Conservation (phyloP, 192 early-diverging fungal species). For the Obelidium mucronatum region DNA sequence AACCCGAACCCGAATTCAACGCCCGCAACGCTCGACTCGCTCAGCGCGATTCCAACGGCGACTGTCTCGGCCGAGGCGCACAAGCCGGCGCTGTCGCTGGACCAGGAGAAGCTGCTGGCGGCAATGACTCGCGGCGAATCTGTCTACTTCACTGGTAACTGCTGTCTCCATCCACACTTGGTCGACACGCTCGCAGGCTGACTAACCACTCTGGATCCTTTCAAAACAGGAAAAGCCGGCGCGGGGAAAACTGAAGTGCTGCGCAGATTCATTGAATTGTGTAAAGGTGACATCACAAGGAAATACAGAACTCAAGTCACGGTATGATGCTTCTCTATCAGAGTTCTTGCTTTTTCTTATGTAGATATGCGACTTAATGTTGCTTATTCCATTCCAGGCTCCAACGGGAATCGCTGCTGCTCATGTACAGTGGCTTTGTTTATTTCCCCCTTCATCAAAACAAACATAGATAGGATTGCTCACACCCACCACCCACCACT, state of each 20-base stretch:
- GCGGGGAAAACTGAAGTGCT: constrained; percentile 57
- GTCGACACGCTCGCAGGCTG: neutral
- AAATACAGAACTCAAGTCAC: constrained; percentile 42
- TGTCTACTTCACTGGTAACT: constrained; percentile 55
- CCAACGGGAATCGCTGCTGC: constrained; percentile 58
- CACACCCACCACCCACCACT: neutral
- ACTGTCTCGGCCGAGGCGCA: too few species aligned
- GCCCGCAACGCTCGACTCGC: too few species aligned
- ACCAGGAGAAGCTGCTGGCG: constrained; percentile 41
- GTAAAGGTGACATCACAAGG: neutral
- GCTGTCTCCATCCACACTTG: neutral
- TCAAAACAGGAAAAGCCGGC: constrained; percentile 50
- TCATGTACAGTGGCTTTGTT: constrained; percentile 36
- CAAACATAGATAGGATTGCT: neutral
- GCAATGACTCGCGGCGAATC: constrained; percentile 37
- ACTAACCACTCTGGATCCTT: neutral
- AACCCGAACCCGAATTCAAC: too few species aligned
- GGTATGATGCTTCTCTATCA: constrained; percentile 38
- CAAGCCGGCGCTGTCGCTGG: constrained; percentile 13
- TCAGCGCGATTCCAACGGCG: too few species aligned
- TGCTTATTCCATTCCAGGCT: too few species aligned
- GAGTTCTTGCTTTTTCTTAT: neutral
- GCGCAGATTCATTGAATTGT: constrained; percentile 36
- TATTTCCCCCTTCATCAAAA: neutral
- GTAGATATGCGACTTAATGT: too few species aligned